phyloP scores from a whole-genome alignment of 2,329 filamentous ascomycete species.

The Ophiostoma sp. region DNA sequence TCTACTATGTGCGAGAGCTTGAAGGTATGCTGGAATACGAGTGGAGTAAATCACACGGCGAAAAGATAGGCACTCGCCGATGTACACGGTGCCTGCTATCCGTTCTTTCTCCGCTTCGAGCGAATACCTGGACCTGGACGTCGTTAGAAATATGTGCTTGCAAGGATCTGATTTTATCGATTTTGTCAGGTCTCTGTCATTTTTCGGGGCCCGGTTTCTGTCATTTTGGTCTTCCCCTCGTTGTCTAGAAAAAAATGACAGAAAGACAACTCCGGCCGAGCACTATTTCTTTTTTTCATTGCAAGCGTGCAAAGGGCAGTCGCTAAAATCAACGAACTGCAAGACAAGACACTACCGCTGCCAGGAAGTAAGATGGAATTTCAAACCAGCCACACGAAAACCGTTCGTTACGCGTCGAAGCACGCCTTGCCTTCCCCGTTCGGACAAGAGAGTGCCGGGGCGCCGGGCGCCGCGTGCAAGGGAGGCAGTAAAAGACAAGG shows the following conservation, averaged over 20 bases:
- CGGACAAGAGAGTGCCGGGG: slow-evolving; percentile 9
- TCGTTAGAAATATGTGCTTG: background rate
- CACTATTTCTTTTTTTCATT: background rate
- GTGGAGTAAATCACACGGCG: background rate
- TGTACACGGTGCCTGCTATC: background rate
- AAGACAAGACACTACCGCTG: background rate
- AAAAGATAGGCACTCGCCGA: background rate
- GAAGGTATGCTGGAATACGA: background rate
- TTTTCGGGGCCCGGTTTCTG: background rate
- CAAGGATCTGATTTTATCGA: slow-evolving; percentile 1
- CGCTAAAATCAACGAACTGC: background rate
- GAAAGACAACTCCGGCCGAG: slow-evolving; percentile 1
- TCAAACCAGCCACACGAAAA: background rate
- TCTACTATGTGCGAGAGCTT: background rate
- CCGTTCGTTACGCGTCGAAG: background rate
- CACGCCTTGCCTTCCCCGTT: background rate
- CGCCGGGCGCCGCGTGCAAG: background rate
- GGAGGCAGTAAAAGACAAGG: background rate
- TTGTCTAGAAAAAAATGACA: background rate
- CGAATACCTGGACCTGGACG: too few relatives aligned
- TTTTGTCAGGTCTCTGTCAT: slow-evolving; percentile 3
- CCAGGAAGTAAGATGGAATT: background rate
- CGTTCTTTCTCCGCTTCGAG: too few relatives aligned
- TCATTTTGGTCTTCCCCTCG: background rate
- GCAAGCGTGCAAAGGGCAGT: background rate